These are phyloP conservation scores for Neopestalotiopsis sp. DNA, from an alignment of 2,329 filamentous ascomycete species.

Conservation along the genomic window DNA sequence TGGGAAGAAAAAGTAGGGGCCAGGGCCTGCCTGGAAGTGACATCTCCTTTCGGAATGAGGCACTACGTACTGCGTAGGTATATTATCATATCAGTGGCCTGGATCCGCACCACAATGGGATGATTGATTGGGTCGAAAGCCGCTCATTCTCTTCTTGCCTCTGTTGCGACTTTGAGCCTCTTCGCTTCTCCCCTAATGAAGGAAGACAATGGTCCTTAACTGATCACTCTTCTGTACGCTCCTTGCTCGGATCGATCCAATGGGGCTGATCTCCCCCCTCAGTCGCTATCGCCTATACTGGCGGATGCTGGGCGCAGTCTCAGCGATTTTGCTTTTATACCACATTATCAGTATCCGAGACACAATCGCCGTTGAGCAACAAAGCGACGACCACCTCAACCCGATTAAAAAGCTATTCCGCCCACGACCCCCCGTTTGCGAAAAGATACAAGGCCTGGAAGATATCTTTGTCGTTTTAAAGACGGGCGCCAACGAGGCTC, in stretches of 20 bases:
- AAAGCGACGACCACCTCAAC: conserved; percentile 10
- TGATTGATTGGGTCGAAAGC: background rate
- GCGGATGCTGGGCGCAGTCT: conserved; percentile 11
- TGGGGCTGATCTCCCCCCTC: conserved; percentile 13
- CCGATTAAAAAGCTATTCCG: background rate
- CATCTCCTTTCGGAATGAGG: background rate
- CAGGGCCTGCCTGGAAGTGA: background rate
- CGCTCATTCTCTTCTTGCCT: background rate
- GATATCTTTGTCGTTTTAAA: conserved; percentile 64
- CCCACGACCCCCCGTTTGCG: background rate
- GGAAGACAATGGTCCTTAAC: conserved; percentile 1
- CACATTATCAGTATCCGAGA: conserved; percentile 5
- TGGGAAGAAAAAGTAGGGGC: background rate
- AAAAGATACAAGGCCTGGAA: conserved; percentile 44
- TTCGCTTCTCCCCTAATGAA: background rate
- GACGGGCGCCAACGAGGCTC: conserved; percentile 63
- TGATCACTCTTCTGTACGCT: background rate
- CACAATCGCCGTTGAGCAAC: background rate
- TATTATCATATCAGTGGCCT: background rate
- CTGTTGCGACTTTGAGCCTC: background rate
- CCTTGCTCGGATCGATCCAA: background rate
- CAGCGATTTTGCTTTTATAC: conserved; percentile 8
- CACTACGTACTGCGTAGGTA: background rate
- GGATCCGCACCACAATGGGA: background rate
- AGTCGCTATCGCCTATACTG: conserved; percentile 12